Evolutionary conservation across 2,329 filamentous ascomycete genomes (phyloP).

Genomic region (Chrysoporthe deuterocubensis): DNA sequence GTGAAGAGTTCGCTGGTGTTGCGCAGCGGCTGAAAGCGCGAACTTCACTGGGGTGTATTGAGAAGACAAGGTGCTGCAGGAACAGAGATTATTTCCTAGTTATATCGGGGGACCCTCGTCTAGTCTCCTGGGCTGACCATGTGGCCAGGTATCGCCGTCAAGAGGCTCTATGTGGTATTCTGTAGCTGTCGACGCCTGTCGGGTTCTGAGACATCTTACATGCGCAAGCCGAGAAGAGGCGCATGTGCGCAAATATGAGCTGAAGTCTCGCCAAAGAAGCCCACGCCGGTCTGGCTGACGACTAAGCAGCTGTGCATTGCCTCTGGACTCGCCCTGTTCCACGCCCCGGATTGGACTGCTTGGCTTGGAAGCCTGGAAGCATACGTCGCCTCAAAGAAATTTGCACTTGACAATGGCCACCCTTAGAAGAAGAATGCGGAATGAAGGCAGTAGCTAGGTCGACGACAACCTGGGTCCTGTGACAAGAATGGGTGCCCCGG

Average conservation of each 20-base stretch:
- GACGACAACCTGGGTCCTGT: background rate
- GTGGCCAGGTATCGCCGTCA: slow-evolving; percentile 19
- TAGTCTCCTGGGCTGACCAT: slow-evolving; percentile 15
- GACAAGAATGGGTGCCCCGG: background rate
- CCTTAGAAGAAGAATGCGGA: background rate
- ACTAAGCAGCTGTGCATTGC: background rate
- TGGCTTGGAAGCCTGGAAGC: background rate
- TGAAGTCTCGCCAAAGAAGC: slow-evolving; percentile 1
- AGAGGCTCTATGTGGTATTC: slow-evolving; percentile 8
- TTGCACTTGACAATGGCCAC: background rate
- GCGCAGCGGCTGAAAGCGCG: background rate
- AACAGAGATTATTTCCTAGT: slow-evolving; percentile 17
- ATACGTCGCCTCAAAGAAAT: background rate
- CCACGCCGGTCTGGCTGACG: background rate
- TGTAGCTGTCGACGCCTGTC: background rate
- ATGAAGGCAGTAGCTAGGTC: background rate
- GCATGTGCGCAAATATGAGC: slow-evolving; percentile 20
- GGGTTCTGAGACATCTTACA: slow-evolving; percentile 22
- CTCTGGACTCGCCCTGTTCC: background rate
- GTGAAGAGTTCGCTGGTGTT: background rate
- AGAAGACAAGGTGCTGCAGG: background rate
- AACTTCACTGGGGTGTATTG: background rate
- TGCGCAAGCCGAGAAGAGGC: slow-evolving; percentile 24
- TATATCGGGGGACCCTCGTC: slow-evolving; percentile 15
- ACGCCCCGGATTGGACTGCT: background rate